phyloP scores from a whole-genome alignment of 768 basidiomycete genomes.

The Chalciporus piperatus region DNA sequence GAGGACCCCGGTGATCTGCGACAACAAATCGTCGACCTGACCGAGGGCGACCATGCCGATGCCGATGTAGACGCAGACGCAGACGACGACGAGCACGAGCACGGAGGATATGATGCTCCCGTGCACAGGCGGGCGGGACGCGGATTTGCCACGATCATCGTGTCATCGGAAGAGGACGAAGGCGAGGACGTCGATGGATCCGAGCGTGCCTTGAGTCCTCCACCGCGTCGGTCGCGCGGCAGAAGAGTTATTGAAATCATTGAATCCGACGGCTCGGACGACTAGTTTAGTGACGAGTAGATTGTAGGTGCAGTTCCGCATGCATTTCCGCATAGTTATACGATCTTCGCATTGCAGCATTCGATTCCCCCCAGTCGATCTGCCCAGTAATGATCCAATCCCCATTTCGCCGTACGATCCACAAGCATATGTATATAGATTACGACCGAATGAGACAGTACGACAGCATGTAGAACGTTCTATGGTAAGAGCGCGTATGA shows the following conservation, averaged over 20 bases:
- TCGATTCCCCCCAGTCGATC: too few species aligned
- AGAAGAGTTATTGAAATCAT: constrained; percentile 4
- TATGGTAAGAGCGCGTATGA: background rate
- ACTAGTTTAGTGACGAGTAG: constrained; percentile 7
- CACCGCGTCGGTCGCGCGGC: background rate
- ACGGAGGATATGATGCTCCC: background rate
- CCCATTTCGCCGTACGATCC: background rate
- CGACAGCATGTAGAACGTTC: background rate
- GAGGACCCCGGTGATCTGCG: background rate
- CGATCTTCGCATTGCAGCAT: too few species aligned
- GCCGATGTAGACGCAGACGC: constrained; percentile 1
- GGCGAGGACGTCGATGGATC: constrained; percentile 12
- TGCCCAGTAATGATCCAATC: background rate
- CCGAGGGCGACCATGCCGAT: constrained; percentile 10
- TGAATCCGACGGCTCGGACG: constrained; percentile 24
- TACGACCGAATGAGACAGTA: background rate
- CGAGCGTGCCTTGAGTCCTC: background rate
- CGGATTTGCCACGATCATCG: background rate
- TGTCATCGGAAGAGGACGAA: constrained; percentile 14
- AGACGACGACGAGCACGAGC: background rate
- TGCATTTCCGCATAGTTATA: background rate
- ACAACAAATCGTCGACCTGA: background rate
- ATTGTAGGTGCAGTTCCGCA: background rate
- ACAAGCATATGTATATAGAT: background rate
- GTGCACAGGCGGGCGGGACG: background rate